These are phyloP conservation scores for Ceriops decandra DNA, from an alignment of 345 rosid species.

Conservation along the genomic window DNA sequence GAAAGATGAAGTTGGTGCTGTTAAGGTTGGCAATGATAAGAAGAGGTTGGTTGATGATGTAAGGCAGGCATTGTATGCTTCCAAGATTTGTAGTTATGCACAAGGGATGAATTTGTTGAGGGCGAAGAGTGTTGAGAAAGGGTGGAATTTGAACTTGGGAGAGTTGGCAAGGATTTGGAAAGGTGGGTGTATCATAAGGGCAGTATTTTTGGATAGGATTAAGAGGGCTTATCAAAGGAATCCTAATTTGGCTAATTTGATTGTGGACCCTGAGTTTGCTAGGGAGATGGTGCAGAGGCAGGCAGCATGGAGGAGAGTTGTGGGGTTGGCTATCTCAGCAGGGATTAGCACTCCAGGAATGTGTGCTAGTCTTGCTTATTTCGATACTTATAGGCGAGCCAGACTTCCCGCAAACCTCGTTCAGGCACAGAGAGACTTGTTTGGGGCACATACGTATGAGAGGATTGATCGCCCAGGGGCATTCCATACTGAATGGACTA, in stretches of 20 bases:
- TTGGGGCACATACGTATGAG: slow-evolving; percentile 96
- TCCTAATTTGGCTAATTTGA: not conserved
- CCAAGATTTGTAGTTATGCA: slow-evolving; percentile 5
- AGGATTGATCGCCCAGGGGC: slow-evolving; percentile 79
- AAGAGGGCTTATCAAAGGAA: not conserved
- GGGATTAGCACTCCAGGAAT: not conserved
- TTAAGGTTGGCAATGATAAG: not conserved
- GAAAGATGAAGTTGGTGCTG: not conserved
- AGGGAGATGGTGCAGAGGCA: not conserved
- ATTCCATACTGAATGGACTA: slow-evolving; percentile 87
- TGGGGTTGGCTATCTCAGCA: not conserved
- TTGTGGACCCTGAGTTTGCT: not conserved
- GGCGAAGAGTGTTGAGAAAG: slow-evolving; percentile 2
- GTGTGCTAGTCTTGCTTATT: slow-evolving; percentile 53
- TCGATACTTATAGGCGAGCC: slow-evolving; percentile 88
- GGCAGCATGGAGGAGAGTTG: slow-evolving; percentile 4
- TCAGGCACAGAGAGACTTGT: slow-evolving; percentile 97
- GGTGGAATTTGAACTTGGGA: slow-evolving; percentile 1
- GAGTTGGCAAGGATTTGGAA: slow-evolving; percentile 1
- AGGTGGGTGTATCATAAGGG: slow-evolving; percentile 1
- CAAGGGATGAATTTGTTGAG: slow-evolving; percentile 1
- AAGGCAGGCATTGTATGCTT: not conserved
- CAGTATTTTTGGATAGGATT: slow-evolving; percentile 2
- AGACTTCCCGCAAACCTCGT: slow-evolving; percentile 87
- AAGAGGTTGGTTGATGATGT: slow-evolving; percentile 4